Conservation (phyloP, 2,329 filamentous ascomycete species). For the Fusarium floridanum region DNA sequence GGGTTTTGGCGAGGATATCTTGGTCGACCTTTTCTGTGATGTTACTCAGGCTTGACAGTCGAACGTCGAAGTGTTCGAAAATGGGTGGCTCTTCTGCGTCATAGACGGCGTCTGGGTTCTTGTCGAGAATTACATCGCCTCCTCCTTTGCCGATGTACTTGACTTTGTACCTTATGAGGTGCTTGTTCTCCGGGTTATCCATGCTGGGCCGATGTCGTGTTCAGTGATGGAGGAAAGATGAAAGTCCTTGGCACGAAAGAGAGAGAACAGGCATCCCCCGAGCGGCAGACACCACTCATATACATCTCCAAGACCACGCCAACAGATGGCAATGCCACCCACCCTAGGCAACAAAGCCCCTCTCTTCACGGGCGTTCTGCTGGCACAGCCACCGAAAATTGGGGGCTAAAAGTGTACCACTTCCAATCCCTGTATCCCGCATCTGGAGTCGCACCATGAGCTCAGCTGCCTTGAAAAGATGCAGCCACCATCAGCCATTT, state of each 20-base stretch:
- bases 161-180: background rate
- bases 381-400: background rate
- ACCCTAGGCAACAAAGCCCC: background rate
- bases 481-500: background rate
- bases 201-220: background rate
- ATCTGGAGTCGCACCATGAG: background rate
- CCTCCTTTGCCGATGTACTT: background rate
- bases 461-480: slow-evolving; percentile 1
- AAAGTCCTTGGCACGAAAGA: background rate
- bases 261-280: background rate
- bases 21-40: background rate
- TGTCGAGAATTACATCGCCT: background rate
- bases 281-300: background rate
- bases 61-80: background rate
- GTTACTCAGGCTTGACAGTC: background rate
- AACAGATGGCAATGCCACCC: background rate
- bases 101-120: background rate
- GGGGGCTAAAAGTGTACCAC: background rate
- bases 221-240: background rate
- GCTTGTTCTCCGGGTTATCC: background rate
- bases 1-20: background rate
- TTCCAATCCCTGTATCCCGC: background rate
- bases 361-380: background rate
- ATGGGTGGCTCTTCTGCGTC: background rate
- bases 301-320: background rate